Percentiles rank a stretch among this genome's conserved stretches.
phyloP scores from a whole-genome alignment of 176 grass and related monocot genomes.

The Eleusine coracana region DNA sequence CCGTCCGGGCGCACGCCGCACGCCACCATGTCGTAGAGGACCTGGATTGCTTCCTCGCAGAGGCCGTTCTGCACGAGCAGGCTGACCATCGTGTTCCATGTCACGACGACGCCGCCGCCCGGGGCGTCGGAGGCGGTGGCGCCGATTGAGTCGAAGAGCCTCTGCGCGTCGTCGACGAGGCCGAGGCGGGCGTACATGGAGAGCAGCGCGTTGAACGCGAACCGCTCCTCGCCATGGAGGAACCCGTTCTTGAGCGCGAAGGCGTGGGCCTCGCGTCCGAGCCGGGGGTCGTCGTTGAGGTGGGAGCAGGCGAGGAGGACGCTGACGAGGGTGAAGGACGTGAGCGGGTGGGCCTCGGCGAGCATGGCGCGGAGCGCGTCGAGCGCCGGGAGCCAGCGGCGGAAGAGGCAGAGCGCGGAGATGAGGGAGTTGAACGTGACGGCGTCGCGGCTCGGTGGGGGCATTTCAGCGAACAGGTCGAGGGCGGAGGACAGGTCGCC shows the following conservation, averaged over 20 bases:
- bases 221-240: constrained; percentile 47
- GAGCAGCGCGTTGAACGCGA: constrained; percentile 76
- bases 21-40: constrained; percentile 66
- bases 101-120: constrained; percentile 54
- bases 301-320: constrained; percentile 77
- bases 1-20: constrained; percentile 61
- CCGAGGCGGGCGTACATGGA: constrained; percentile 93
- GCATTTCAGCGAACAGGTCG: constrained; percentile 53
- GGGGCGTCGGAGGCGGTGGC: neutral
- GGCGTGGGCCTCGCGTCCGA: constrained; percentile 70
- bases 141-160: constrained; percentile 46
- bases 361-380: constrained; percentile 62
- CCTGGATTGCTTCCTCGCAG: constrained; percentile 48
- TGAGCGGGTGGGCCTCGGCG: constrained; percentile 39
- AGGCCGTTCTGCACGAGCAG: constrained; percentile 62
- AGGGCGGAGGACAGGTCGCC: constrained; percentile 57
- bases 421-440: constrained; percentile 81
- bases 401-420: constrained; percentile 68
- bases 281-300: constrained; percentile 41
- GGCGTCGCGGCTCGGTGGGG: constrained; percentile 42
- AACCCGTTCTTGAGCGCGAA: constrained; percentile 64
- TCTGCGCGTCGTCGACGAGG: constrained; percentile 55
- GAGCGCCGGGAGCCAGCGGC: constrained; percentile 53
- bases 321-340: constrained; percentile 89
- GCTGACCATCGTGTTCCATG: constrained; percentile 95